Percentiles rank a stretch among this genome's conserved stretches.
Conservation (phyloP, 2,329 filamentous ascomycete species). For the Diaporthe nobilis region DNA sequence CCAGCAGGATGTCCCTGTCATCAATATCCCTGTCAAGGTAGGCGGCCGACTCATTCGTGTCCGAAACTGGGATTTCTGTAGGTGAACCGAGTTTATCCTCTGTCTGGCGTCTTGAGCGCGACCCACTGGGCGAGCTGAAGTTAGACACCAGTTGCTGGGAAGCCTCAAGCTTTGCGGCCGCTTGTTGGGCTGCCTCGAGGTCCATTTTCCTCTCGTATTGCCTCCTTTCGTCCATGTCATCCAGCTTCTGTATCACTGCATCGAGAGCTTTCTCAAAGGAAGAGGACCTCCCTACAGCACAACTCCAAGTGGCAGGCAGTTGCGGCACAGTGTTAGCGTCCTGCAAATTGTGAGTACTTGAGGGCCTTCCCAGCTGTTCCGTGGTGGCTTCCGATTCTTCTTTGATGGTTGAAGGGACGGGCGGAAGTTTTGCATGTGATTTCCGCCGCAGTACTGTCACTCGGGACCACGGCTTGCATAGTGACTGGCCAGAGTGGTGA, state of each 20-base stretch:
- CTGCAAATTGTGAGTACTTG: not conserved
- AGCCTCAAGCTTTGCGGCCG: conserved; percentile 12
- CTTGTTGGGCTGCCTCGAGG: conserved; percentile 25
- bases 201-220: conserved; percentile 23
- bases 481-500: conserved; percentile 25
- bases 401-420: conserved; percentile 19
- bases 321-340: conserved; percentile 32
- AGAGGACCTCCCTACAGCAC: conserved; percentile 45
- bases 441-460: conserved; percentile 30
- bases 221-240: conserved; percentile 47
- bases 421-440: not conserved
- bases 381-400: conserved; percentile 18
- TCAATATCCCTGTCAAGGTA: conserved; percentile 57
- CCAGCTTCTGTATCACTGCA: conserved; percentile 47
- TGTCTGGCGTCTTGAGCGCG: not conserved
- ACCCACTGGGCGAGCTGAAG: not conserved
- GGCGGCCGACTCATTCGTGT: conserved; percentile 2
- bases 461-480: conserved; percentile 34
- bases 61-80: not conserved
- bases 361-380: not conserved
- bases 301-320: conserved; percentile 45
- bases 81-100: not conserved
- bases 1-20: conserved; percentile 67
- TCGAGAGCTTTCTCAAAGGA: conserved; percentile 49
- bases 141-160: not conserved